These are phyloP conservation scores for Lanmaoa pseudosensibilis DNA, from an alignment of 768 basidiomycete species.

Conservation along the genomic window DNA sequence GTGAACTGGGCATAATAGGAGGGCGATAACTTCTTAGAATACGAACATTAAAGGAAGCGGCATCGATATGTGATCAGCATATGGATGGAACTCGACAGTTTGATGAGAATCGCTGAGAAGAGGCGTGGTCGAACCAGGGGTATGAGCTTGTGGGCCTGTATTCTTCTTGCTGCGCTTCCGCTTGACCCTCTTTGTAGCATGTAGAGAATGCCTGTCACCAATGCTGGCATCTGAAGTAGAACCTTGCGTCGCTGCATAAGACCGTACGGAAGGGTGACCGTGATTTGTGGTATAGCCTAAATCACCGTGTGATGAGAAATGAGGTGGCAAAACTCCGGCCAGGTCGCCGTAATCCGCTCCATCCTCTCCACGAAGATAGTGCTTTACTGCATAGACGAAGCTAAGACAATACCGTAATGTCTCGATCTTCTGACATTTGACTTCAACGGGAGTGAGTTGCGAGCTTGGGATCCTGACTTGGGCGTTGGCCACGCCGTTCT, in stretches of 20 bases:
- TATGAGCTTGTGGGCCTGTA: conserved; percentile 16
- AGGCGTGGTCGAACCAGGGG: conserved; percentile 52
- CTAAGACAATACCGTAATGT: conserved; percentile 67
- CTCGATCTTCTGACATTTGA: conserved; percentile 67
- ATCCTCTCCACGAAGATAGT: conserved; percentile 85
- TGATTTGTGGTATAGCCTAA: conserved; percentile 40
- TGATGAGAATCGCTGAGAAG: conserved; percentile 56
- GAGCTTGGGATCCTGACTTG: conserved; percentile 55
- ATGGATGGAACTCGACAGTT: conserved; percentile 59
- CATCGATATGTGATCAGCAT: conserved; percentile 59
- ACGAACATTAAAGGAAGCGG: conserved; percentile 81
- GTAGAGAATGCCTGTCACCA: conserved; percentile 26
- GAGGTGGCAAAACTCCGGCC: conserved; percentile 60
- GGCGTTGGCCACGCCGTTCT: conserved; percentile 39
- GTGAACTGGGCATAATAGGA: neutral
- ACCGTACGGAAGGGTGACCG: conserved; percentile 29
- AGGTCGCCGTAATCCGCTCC: conserved; percentile 72
- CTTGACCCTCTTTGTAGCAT: conserved; percentile 68
- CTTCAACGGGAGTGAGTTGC: conserved; percentile 48
- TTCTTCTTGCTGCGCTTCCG: conserved; percentile 70
- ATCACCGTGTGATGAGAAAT: conserved; percentile 52
- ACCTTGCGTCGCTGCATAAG: conserved; percentile 45
- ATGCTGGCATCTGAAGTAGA: conserved; percentile 31
- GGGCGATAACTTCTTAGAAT: neutral
- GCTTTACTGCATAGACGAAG: conserved; percentile 68